A percentile compares a stretch with the other conserved stretches of the same genome.
Evolutionary conservation across 257 asterid genomes (phyloP).

Genomic region (Handroanthus guayacan): DNA sequence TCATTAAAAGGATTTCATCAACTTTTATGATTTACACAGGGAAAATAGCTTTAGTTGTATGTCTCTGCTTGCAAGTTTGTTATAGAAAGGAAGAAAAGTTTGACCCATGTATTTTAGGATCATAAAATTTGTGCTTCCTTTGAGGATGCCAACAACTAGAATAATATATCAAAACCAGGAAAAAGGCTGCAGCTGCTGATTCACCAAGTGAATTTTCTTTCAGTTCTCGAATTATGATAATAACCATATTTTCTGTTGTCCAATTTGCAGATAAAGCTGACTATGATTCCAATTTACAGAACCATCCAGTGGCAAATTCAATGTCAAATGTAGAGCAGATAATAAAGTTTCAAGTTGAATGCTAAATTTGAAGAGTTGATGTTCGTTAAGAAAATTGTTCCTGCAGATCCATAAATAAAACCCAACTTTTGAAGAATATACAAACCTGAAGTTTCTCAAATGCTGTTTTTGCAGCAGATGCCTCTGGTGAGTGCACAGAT

Average conservation of each 20-base stretch:
- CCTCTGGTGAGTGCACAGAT: constrained; percentile 54
- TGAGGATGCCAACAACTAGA: neutral
- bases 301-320: neutral
- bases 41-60: neutral
- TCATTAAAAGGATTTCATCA: constrained; percentile 17
- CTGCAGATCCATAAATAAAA: constrained; percentile 17
- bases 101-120: neutral
- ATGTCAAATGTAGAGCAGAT: neutral
- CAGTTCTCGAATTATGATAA: neutral
- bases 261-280: constrained; percentile 6
- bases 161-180: neutral
- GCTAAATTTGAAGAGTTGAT: constrained; percentile 16
- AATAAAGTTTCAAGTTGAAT: neutral
- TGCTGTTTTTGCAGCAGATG: constrained; percentile 73
- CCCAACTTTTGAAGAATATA: constrained; percentile 6
- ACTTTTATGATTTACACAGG: neutral
- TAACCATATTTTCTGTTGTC: constrained; percentile 10
- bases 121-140: neutral
- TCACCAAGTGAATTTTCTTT: constrained; percentile 13
- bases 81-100: neutral
- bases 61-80: neutral
- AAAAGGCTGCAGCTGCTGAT: constrained; percentile 2
- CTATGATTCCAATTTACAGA: neutral
- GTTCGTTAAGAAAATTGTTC: neutral
- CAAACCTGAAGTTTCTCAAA: constrained; percentile 87